Percentiles rank a stretch among this genome's conserved stretches.
phyloP scores from a whole-genome alignment of 2,329 filamentous ascomycete genomes.

The Fusarium agapanthi region DNA sequence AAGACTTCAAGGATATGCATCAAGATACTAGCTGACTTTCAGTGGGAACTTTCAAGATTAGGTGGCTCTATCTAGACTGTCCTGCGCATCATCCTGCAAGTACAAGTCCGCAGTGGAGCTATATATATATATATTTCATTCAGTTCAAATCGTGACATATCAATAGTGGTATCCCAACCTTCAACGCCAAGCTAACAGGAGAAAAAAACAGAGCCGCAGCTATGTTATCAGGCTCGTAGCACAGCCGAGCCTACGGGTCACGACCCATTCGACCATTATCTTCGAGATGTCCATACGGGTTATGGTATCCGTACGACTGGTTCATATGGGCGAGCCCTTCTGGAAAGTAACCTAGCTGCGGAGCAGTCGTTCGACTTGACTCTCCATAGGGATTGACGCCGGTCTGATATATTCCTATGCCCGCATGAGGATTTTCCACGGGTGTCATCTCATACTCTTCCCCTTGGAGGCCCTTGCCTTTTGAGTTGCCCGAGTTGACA shows the following conservation, averaged over 20 bases:
- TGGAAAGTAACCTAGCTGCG: slow-evolving; percentile 11
- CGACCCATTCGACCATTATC: slow-evolving; percentile 7
- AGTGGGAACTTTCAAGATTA: neutral
- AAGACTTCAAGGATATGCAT: neutral
- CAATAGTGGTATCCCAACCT: slow-evolving; percentile 21
- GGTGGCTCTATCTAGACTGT: neutral
- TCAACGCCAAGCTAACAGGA: slow-evolving; percentile 23
- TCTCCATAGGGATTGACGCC: neutral
- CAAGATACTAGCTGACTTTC: neutral
- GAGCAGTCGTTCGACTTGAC: neutral
- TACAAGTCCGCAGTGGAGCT: neutral
- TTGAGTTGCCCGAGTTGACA: neutral
- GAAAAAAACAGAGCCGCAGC: neutral
- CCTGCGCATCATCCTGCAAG: neutral
- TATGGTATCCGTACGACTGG: neutral
- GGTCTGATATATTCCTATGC: neutral
- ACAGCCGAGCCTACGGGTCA: neutral
- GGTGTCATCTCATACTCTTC: slow-evolving; percentile 5
- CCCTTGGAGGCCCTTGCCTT: neutral
- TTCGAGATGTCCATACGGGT: neutral
- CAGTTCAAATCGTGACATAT: slow-evolving; percentile 4
- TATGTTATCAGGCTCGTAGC: neutral
- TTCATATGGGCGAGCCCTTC: neutral
- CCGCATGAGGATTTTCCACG: neutral
- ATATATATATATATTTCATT: neutral